Base-by-base conservation (phyloP, 352 stramenopile species). In the Phytopythium chamaehyphon region DNA sequence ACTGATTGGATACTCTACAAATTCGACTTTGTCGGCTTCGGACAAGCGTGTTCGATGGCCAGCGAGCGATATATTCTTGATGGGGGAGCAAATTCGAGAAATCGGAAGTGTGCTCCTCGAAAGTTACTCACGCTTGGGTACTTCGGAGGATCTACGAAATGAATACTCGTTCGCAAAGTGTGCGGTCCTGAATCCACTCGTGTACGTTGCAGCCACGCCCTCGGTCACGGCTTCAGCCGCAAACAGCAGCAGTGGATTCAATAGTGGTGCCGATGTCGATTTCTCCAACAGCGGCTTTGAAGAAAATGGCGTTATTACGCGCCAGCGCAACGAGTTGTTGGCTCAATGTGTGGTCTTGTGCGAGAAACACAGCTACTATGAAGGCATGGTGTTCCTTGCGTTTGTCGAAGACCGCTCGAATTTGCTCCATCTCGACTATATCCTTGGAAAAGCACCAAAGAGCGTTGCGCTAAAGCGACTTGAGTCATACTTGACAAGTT, bases 311-410 rank as follows among this genome's bases (percentile, higher is more conserved):
- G 28, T 28, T 14, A 23, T 64, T 11, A 62, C 60, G 19, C 64
- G 69, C 14, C 84, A 85, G 55, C 78, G 76, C 31, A 47, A 57
- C 8, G 73, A 83, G 9, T 57, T 90, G 5, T 84, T 90, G 33
- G 59, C 37, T 7, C 55, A 75, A 12, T 86, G 76, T 40, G 74
- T 89, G 18, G 62, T 76, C 36, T 61, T 90, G 3, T 71, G 70
- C 11, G 79, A 93, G 52, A 77, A 74, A 53, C 87, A 89, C 50
- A 43, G 54, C n/a, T 95, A 90, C 61, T 91, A 81, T 37, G 82
- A 95, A 70, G 80, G 76, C 31, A 93, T 95, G 78, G 73, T 88
- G 18, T 90, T 83, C 55, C 42, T 95, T 12, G 59, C 72, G 11
- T 84, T 76, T 23, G 64, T 69, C 10, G 78, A 92, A 63, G 77